Conservation (phyloP, 2,329 filamentous ascomycete genomes). For the Fusarium pseudonygamai region DNA sequence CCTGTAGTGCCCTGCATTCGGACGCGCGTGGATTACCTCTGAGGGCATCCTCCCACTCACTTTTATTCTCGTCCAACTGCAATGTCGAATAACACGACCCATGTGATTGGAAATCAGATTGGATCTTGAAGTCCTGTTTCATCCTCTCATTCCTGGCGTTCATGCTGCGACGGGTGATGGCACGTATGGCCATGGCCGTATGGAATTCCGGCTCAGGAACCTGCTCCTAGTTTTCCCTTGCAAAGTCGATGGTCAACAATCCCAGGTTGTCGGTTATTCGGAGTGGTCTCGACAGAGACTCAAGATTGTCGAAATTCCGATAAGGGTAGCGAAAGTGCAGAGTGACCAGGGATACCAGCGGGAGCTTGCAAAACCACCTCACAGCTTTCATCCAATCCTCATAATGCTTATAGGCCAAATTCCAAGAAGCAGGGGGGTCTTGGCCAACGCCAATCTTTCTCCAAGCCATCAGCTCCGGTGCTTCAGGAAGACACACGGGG, state of each 20-base stretch:
- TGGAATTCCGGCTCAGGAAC: not conserved
- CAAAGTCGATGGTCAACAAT: not conserved
- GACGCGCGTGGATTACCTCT: not conserved
- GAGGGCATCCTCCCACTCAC: not conserved
- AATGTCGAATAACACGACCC: not conserved
- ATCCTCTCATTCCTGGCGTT: not conserved
- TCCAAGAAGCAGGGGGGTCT: not conserved
- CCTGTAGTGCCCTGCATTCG: not conserved
- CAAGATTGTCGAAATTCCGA: not conserved
- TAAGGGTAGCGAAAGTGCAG: not conserved
- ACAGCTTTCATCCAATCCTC: not conserved
- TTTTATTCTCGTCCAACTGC: not conserved
- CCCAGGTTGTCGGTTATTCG: not conserved
- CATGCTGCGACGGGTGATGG: not conserved
- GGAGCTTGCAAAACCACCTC: not conserved
- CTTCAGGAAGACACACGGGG: not conserved
- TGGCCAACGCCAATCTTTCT: not conserved
- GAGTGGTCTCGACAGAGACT: not conserved
- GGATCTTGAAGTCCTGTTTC: not conserved
- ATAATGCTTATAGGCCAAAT: not conserved
- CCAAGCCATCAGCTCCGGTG: not conserved
- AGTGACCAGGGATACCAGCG: not conserved
- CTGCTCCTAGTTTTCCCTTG: not conserved
- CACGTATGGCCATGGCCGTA: not conserved
- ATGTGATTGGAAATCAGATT: not conserved